These are phyloP conservation scores for Verticillium isaacii DNA, from an alignment of 2,329 filamentous ascomycete species.

Conservation along the genomic window DNA sequence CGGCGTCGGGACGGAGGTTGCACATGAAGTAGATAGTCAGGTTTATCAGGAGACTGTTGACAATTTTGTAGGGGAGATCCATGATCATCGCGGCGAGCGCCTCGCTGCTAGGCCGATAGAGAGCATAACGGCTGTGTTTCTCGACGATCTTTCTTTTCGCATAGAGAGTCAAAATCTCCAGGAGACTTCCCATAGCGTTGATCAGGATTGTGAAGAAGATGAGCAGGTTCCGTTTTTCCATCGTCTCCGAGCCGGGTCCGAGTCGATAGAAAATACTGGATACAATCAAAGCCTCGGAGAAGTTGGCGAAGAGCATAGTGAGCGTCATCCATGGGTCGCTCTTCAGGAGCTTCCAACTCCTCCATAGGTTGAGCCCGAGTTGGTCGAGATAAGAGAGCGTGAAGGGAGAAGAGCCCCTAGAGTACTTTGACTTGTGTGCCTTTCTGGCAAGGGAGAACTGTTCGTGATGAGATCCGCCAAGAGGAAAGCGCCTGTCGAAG, in stretches of 20 bases:
- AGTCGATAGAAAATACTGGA: slow-evolving; percentile 32
- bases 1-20: slow-evolving; percentile 40
- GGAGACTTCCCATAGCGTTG: slow-evolving; percentile 38
- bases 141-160: slow-evolving; percentile 30
- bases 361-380: slow-evolving; percentile 35
- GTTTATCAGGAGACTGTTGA: slow-evolving; percentile 30
- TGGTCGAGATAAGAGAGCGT: slow-evolving; percentile 42
- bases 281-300: slow-evolving; percentile 45
- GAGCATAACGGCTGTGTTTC: slow-evolving; percentile 33
- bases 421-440: slow-evolving; percentile 23
- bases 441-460: slow-evolving; percentile 4
- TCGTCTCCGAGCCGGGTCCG: slow-evolving; percentile 33
- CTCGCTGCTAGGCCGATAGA: slow-evolving; percentile 31
- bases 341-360: slow-evolving; percentile 32
- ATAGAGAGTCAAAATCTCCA: slow-evolving; percentile 33
- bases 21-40: slow-evolving; percentile 36
- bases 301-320: slow-evolving; percentile 34
- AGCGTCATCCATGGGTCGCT: slow-evolving; percentile 33
- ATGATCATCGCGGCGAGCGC: slow-evolving; percentile 17
- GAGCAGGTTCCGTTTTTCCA: slow-evolving; percentile 39
- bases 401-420: slow-evolving; percentile 36
- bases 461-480: slow-evolving; percentile 5
- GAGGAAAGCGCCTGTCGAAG: slow-evolving; percentile 11
- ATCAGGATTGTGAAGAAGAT: slow-evolving; percentile 51
- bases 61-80: slow-evolving; percentile 28